Conservation (phyloP, 2,329 filamentous ascomycete species). For the Fusarium bulbicola region DNA sequence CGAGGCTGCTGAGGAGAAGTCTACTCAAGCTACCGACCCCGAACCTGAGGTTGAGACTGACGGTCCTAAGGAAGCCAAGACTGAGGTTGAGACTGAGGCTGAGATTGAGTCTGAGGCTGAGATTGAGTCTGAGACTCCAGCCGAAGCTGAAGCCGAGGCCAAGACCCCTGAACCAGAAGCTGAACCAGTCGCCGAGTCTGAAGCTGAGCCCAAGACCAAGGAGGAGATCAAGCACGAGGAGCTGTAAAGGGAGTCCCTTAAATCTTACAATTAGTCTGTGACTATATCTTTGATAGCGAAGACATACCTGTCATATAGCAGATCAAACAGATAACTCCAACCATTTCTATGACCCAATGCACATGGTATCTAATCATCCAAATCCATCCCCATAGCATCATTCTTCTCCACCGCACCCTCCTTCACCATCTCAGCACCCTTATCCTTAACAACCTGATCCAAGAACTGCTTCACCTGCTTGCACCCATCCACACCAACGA, state of each 20-base stretch:
- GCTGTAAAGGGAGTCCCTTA: conserved; percentile 49
- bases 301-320: conserved; percentile 35
- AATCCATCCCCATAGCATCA: conserved; percentile 59
- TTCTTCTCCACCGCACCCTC: conserved; percentile 62
- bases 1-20: conserved; percentile 1
- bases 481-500: conserved; percentile 90
- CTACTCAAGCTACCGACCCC: conserved; percentile 39
- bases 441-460: conserved; percentile 79
- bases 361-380: conserved; percentile 51
- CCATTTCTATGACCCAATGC: conserved; percentile 17
- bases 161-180: conserved; percentile 34
- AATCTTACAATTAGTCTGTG: conserved; percentile 34
- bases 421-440: conserved; percentile 71
- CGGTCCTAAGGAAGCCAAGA: conserved; percentile 38
- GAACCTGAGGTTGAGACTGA: conserved; percentile 40
- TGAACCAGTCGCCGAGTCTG: conserved; percentile 28
- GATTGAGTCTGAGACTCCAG: conserved; percentile 16
- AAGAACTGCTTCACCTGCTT: conserved; percentile 84
- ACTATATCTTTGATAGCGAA: conserved; percentile 24
- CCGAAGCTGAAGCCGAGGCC: conserved; percentile 24
- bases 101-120: conserved; percentile 24
- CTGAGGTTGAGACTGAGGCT: conserved; percentile 34
- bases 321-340: conserved; percentile 38
- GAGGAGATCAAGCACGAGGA: conserved; percentile 57
- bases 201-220: conserved; percentile 42